Evolutionary conservation across 1,139 yeast genomes (phyloP), one percentile per base, ranked within the genome.

Genomic region (Nakaseomyces bracarensis): DNA sequence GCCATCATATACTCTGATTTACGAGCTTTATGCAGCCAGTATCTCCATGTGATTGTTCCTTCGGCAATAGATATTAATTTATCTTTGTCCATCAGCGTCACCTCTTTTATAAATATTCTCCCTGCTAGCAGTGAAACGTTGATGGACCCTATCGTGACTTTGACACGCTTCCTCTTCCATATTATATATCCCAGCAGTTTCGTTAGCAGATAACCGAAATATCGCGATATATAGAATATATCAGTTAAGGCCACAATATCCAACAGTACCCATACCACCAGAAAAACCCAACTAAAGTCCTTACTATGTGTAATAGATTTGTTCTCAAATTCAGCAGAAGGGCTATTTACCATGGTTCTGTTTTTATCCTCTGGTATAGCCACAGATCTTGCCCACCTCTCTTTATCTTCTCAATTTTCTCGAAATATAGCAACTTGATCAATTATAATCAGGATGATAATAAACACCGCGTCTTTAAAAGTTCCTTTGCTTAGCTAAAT

Each of bases 41-140:
- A 91, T 46, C 94, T 63, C 97, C 97, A 91, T 0, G 95, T 84
- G 25, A 91, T 58, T 49, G 77, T 75, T 3, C 89, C 79, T 48
- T 80, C 79, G 18, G 83, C 70, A 2, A 84, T 69, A 6, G 86
- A 74, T 1, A 84, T 59, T 2, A 95, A 77, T 48, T 77, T 77
- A 61, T 89, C 82, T 38, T 77, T 69, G 10, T 86, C 82, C 9
- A 82, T 74, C 18, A 85, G 69, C 1, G 84, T 74, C 22, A 87
- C 58, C 57, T 87, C 86, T 53, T 81, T 83, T 56, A 87, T 76
- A 58, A 83, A 77, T 2, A 91, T 46, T 27, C 95, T 72, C 0
- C 97, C 97, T 1, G 89, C 95, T 1, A 91, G 64, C 4, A 83
- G 70, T 2, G 95, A 82, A 3, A 89, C 51, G 55, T 85, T 79